Conservation (phyloP, 2,329 filamentous ascomycete species). For the Alternaria longipes region DNA sequence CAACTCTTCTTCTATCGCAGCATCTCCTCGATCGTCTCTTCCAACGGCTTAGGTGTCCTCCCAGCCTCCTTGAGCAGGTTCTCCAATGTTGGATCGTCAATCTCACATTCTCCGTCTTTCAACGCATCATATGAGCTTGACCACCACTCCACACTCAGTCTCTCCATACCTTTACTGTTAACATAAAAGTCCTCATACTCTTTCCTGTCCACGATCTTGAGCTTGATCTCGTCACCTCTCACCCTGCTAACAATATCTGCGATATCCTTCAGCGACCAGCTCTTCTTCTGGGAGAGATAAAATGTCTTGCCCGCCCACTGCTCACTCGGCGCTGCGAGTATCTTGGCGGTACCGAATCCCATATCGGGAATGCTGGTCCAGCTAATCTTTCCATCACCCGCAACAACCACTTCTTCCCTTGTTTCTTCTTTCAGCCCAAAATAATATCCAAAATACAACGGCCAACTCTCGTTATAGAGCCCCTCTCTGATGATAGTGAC, state of each 20-base stretch:
- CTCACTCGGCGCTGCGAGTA: slow-evolving; percentile 46
- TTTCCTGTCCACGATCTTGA: slow-evolving; percentile 50
- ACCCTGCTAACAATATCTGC: slow-evolving; percentile 41
- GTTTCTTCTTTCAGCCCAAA: slow-evolving; percentile 46
- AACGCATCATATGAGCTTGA: slow-evolving; percentile 57
- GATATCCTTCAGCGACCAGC: slow-evolving; percentile 40
- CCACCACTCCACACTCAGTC: slow-evolving; percentile 57
- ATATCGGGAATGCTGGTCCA: slow-evolving; percentile 58
- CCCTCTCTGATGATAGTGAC: slow-evolving; percentile 57
- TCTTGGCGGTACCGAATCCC: slow-evolving; percentile 54
- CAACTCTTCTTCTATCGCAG: slow-evolving; percentile 22
- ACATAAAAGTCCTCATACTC: slow-evolving; percentile 56
- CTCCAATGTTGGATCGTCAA: slow-evolving; percentile 55
- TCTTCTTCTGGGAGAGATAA: slow-evolving; percentile 49
- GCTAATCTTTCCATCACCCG: slow-evolving; percentile 54
- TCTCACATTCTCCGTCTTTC: slow-evolving; percentile 54
- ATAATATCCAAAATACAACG: slow-evolving; percentile 58
- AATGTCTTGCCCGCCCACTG: slow-evolving; percentile 50
- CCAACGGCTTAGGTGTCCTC: slow-evolving; percentile 48
- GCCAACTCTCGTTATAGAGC: slow-evolving; percentile 59
- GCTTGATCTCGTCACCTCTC: slow-evolving; percentile 39
- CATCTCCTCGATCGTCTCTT: slow-evolving; percentile 56
- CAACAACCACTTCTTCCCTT: slow-evolving; percentile 51
- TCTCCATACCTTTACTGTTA: slow-evolving; percentile 47
- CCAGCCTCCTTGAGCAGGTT: slow-evolving; percentile 48